These are phyloP conservation scores for Euphorbia neoarborescens DNA, from an alignment of 441 rosid genomes.

Conservation along the genomic window DNA sequence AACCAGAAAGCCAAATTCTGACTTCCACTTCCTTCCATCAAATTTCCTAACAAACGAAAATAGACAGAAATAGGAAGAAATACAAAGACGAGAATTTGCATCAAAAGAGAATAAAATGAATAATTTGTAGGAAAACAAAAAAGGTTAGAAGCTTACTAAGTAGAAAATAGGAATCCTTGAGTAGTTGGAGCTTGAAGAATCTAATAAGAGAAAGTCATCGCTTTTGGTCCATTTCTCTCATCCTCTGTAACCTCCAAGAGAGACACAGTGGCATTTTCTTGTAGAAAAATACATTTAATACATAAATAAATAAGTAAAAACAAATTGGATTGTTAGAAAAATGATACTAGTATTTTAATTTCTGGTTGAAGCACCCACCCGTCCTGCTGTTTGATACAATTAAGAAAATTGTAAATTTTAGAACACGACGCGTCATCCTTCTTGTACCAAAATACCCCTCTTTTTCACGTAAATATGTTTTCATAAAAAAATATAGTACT, in stretches of 20 bases:
- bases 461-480: no score
- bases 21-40: neutral
- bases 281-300: slow-evolving; percentile 12
- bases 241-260: slow-evolving; percentile 23
- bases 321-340: neutral
- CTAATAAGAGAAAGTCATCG: slow-evolving; percentile 17
- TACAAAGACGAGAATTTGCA: neutral
- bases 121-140: neutral
- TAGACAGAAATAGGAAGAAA: neutral
- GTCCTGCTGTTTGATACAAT: slow-evolving; percentile 15
- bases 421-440: neutral
- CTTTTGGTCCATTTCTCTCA: slow-evolving; percentile 5
- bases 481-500: no score
- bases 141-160: slow-evolving; percentile 24
- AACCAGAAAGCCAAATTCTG: neutral
- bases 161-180: slow-evolving; percentile 16
- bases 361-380: slow-evolving; percentile 17
- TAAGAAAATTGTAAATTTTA: slow-evolving; percentile 9
- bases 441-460: slow-evolving; percentile 12
- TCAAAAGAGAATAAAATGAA: neutral
- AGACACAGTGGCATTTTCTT: slow-evolving; percentile 24
- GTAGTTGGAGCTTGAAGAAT: slow-evolving; percentile 9
- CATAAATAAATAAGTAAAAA: neutral
- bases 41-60: slow-evolving; percentile 11
- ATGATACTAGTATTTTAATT: neutral